These are phyloP conservation scores for Leucosporidium creatinivorum DNA, from an alignment of 768 basidiomycete species.

Conservation along the genomic window DNA sequence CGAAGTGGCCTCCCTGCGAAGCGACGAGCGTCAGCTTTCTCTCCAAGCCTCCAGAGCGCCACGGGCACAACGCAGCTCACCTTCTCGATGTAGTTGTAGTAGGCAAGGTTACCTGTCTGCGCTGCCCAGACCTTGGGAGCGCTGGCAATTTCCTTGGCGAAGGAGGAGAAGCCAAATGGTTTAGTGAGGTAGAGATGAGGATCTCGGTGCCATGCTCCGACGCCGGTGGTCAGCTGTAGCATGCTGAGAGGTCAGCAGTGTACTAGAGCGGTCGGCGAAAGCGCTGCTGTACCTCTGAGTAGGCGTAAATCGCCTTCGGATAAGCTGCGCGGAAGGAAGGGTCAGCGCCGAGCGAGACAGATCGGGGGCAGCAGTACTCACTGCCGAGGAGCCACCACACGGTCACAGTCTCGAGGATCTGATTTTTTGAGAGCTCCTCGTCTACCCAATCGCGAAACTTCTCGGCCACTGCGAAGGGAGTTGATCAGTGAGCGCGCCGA, in stretches of 20 bases:
- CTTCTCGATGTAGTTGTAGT: slow-evolving; percentile 20
- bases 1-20: slow-evolving; percentile 29
- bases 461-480: slow-evolving; percentile 21
- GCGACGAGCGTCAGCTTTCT: not conserved
- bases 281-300: slow-evolving; percentile 7
- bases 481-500: not conserved
- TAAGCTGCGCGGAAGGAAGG: not conserved
- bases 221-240: slow-evolving; percentile 4
- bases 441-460: slow-evolving; percentile 37
- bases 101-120: slow-evolving; percentile 17
- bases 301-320: slow-evolving; percentile 27
- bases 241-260: not conserved
- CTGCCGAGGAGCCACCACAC: slow-evolving; percentile 26
- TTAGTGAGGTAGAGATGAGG: slow-evolving; percentile 11
- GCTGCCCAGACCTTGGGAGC: slow-evolving; percentile 21
- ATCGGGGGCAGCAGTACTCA: not conserved
- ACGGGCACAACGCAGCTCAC: slow-evolving; percentile 4
- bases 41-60: too few relatives aligned
- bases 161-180: slow-evolving; percentile 27
- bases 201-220: slow-evolving; percentile 13
- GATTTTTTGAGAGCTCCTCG: slow-evolving; percentile 20
- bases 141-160: slow-evolving; percentile 13
- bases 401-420: slow-evolving; percentile 19
- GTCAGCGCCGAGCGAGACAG: too few relatives aligned
- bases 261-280: too few relatives aligned